phyloP scores from a whole-genome alignment of 192 early-diverging fungal genomes.

The Mortierella alpina region DNA sequence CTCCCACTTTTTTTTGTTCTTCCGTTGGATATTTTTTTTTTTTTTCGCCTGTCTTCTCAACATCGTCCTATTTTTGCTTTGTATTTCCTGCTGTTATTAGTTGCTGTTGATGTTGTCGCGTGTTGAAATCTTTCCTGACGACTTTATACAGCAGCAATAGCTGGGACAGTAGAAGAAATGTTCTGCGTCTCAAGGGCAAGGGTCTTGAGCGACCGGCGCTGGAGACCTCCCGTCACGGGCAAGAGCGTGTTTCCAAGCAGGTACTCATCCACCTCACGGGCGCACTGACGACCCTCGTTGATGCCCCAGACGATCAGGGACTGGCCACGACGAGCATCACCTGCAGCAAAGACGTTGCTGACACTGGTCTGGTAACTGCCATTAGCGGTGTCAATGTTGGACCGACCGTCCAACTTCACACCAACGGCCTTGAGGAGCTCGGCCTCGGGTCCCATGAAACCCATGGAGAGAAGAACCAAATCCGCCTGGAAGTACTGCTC shows the following conservation, averaged over 20 bases:
- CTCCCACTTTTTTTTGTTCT: not conserved
- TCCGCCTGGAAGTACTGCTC: slow-evolving; percentile 91
- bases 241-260: slow-evolving; percentile 85
- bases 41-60: not conserved
- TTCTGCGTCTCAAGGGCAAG: slow-evolving; percentile 21
- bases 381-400: slow-evolving; percentile 85
- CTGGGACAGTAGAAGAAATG: not conserved
- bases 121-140: not conserved
- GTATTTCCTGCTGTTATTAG: slow-evolving; percentile 1
- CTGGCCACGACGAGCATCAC: slow-evolving; percentile 97
- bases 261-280: slow-evolving; percentile 89
- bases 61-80: not conserved
- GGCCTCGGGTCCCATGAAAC: slow-evolving; percentile 94
- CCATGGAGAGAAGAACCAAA: slow-evolving; percentile 94
- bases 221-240: slow-evolving; percentile 90
- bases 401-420: slow-evolving; percentile 79
- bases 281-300: slow-evolving; percentile 96
- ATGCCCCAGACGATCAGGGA: slow-evolving; percentile 98
- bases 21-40: not conserved
- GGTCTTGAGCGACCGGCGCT: slow-evolving; percentile 67
- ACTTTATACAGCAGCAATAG: slow-evolving; percentile 23
- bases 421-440: slow-evolving; percentile 81
- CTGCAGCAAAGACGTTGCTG: slow-evolving; percentile 91
- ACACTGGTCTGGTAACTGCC: slow-evolving; percentile 83
- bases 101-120: slow-evolving; percentile 1